Percentiles rank a stretch among this genome's conserved stretches.
These are phyloP conservation scores for Symbiodinium pilosum DNA, from an alignment of 73 alveolate genomes.

Conservation along the genomic window DNA sequence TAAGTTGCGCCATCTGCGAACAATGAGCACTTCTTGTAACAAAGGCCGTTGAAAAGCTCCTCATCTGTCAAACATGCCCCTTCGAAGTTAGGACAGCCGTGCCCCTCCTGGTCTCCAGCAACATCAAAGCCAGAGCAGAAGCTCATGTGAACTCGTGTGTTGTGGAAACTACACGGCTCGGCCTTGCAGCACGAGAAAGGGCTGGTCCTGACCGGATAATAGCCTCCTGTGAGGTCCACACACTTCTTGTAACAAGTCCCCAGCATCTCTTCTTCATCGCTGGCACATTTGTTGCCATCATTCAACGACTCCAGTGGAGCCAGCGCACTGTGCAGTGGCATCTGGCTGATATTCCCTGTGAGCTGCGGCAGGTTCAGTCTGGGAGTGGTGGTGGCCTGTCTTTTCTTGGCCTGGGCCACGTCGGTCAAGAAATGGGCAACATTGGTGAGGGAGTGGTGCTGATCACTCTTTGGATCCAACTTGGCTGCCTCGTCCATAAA, in stretches of 20 bases:
- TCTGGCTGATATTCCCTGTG: constrained; percentile 9
- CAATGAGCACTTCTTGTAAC: constrained; percentile 87
- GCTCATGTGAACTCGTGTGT: constrained; percentile 36
- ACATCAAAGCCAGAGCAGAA: constrained; percentile 72
- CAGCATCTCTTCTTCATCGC: constrained; percentile 42
- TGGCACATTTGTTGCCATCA: constrained; percentile 59
- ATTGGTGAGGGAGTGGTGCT: constrained; percentile 34
- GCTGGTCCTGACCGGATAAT: constrained; percentile 63
- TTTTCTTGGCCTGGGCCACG: neutral
- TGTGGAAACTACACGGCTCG: constrained; percentile 17
- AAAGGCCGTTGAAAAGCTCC: constrained; percentile 58
- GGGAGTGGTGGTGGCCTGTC: neutral
- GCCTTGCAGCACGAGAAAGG: constrained; percentile 58
- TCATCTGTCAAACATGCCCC: constrained; percentile 63
- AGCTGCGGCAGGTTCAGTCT: neutral
- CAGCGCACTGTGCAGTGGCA: constrained; percentile 20
- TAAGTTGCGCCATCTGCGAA: constrained; percentile 38
- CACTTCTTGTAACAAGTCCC: constrained; percentile 77
- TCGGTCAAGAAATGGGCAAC: neutral
- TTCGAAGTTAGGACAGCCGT: constrained; percentile 70
- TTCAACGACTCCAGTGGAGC: constrained; percentile 41
- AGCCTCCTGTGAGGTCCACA: constrained; percentile 53
- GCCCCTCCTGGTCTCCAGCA: constrained; percentile 60
- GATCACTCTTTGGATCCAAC: constrained; percentile 35
- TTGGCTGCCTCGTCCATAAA: constrained; percentile 29